Conservation (phyloP, 306 rosid genomes). For the Cicer arietinum region DNA sequence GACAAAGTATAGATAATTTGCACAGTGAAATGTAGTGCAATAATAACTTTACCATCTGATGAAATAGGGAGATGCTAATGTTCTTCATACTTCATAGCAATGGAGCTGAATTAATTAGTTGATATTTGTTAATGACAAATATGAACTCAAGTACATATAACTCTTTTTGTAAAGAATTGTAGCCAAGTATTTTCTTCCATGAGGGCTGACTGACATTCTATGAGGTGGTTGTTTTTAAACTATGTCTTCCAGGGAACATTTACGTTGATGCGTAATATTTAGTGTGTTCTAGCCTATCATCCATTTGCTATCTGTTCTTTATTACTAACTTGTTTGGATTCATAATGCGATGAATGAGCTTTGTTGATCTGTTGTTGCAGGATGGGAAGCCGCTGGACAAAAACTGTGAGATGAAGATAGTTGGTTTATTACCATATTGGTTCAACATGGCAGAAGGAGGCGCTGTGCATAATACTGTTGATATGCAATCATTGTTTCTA, state of each 20-base stretch:
- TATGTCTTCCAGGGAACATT: background rate
- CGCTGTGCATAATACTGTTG: constrained; percentile 80
- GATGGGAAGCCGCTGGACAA: constrained; percentile 50
- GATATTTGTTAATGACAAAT: constrained; percentile 5
- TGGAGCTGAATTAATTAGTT: constrained; percentile 9
- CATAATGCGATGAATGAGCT: constrained; percentile 25
- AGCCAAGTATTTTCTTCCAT: constrained; percentile 7
- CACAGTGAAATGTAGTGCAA: background rate
- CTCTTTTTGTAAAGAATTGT: background rate
- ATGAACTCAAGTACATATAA: constrained; percentile 8
- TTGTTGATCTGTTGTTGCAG: constrained; percentile 52
- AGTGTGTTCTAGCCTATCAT: constrained; percentile 14
- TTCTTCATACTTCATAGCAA: background rate
- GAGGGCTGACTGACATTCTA: constrained; percentile 4
- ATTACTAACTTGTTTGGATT: constrained; percentile 22
- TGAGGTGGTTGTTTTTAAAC: constrained; percentile 12
- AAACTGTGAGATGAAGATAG: constrained; percentile 66
- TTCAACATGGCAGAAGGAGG: constrained; percentile 79
- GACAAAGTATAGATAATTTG: background rate
- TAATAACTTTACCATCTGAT: constrained; percentile 3
- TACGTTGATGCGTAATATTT: constrained; percentile 13
- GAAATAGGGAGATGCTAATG: background rate
- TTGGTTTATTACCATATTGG: constrained; percentile 91
- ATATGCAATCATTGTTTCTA: constrained; percentile 86
- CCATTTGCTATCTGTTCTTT: constrained; percentile 14